Base-by-base conservation (phyloP, 352 stramenopile genomes). In the Phytophthora multivora region DNA sequence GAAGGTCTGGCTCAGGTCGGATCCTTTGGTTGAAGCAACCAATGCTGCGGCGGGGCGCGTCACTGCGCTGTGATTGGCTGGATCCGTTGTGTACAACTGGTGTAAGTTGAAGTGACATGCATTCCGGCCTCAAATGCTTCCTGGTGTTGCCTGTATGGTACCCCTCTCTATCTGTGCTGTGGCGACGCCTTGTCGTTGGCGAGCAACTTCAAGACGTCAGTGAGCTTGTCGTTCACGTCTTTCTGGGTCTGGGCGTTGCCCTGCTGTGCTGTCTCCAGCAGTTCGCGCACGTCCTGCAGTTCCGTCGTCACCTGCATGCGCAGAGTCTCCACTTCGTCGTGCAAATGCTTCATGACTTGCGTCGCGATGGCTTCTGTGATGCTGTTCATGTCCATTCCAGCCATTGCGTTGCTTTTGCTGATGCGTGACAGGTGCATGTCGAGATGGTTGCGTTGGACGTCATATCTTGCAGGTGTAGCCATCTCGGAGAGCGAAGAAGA, bases 231-330 rank as follows among this genome's bases (percentile, higher is more conserved):
- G 9, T 26, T 18, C 38, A 73, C 52, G 18, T 73, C 58, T 15
- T 73, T 59, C 21, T 66, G 52, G 4, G 36, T 55, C 26, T 67
- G 63, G 1, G 35, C 11, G 21, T 49, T 60, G 26, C 51, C 52
- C 3, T 65, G 51, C 4, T 69, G 58, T 5, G 58, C 25, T 15
- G 47, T 64, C 28, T 76, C 68, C n/a, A 71, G 31, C 12, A 73
- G 19, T 10, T 76, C 68, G 2, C 62, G 61, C 3, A 73, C 58
- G 13, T 72, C 68, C 43, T 76, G 68, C 53, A 73, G 16, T 28
- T 76, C 63, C 4, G 63, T 70, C 39, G 68, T 51, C 43, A 76
- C 26, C n/a, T 76, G 63, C 68, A 76, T 68, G 5, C 63, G 68
- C 45, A 76, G 30, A 4, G 58, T 49, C 25, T 71, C 58, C 2